A percentile compares a stretch with the other conserved stretches of the same genome.
These are phyloP conservation scores for Wilcoxina mikolae DNA, from an alignment of 495 filamentous ascomycete genomes.

Conservation along the genomic window DNA sequence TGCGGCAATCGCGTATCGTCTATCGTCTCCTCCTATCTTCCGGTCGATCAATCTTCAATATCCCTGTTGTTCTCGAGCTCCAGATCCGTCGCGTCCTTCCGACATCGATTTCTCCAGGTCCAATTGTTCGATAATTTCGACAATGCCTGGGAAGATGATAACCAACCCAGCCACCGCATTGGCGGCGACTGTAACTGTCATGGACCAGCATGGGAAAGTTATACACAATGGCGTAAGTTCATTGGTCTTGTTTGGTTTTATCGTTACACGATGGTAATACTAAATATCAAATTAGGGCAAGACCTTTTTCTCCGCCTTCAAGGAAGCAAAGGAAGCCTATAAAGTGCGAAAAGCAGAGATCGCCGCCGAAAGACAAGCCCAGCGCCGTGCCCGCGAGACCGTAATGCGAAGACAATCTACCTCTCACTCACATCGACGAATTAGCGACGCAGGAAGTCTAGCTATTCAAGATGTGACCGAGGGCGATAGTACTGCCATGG, in stretches of 20 bases:
- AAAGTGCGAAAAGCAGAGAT: conserved; percentile 26
- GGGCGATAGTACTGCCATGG: not conserved
- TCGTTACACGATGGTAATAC: no score
- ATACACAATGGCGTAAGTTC: conserved; percentile 4
- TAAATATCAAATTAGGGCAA: conserved; percentile 12
- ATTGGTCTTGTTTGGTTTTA: not conserved
- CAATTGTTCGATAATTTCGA: no score
- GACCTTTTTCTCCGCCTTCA: conserved; percentile 25
- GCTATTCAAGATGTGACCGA: not conserved
- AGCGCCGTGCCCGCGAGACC: conserved; percentile 15
- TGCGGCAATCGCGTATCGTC: no score
- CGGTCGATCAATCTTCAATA: no score
- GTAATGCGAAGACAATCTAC: not conserved
- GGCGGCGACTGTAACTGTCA: not conserved
- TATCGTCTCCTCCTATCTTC: no score
- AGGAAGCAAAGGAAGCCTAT: conserved; percentile 23
- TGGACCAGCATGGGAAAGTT: conserved; percentile 7
- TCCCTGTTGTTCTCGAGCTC: no score
- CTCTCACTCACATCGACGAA: no score
- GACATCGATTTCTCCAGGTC: no score
- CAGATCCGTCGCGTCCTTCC: no score
- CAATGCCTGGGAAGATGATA: not conserved
- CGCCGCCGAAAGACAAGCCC: conserved; percentile 14
- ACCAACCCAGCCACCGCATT: not conserved
- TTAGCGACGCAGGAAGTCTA: not conserved